A percentile compares a stretch with the other conserved stretches of the same genome.
Conservation (phyloP, 2,329 filamentous ascomycete species). For the Fusarium subtropicale region DNA sequence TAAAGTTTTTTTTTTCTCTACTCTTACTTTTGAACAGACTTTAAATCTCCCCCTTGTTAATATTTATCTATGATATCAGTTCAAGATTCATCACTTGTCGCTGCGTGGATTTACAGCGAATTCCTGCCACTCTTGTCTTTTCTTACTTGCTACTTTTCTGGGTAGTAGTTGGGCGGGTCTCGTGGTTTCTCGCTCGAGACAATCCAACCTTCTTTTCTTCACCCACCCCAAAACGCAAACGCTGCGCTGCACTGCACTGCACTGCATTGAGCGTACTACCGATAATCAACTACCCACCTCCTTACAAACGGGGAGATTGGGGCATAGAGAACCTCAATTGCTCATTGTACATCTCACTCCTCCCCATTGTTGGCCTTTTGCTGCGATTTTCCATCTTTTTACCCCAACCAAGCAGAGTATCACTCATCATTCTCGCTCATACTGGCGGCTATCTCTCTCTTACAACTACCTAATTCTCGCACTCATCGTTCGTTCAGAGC, state of each 20-base stretch:
- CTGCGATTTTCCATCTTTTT: constrained; percentile 7
- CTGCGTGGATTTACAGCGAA: neutral
- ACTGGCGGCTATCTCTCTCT: constrained; percentile 7
- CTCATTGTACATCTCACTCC: constrained; percentile 17
- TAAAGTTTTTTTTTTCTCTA: neutral
- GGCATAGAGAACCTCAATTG: constrained; percentile 30
- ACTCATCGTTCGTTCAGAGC: neutral
- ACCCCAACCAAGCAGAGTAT: constrained; percentile 4
- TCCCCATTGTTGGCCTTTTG: constrained; percentile 15
- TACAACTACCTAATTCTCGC: constrained; percentile 1
- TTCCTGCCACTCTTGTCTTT: constrained; percentile 7
- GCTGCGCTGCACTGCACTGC: constrained; percentile 15
- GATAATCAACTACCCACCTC: neutral
- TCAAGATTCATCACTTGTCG: constrained; percentile 7
- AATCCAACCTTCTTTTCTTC: neutral
- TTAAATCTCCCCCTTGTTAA: constrained; percentile 15
- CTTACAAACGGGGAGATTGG: constrained; percentile 7
- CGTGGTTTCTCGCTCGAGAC: neutral
- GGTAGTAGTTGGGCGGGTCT: constrained; percentile 12
- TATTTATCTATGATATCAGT: neutral
- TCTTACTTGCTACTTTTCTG: neutral
- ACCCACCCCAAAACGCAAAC: constrained; percentile 4
- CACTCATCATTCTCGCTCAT: constrained; percentile 8
- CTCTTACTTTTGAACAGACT: neutral
- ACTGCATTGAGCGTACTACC: neutral